phyloP scores from a whole-genome alignment of 805 yeast species.

The Yamadazyma scolyti region DNA sequence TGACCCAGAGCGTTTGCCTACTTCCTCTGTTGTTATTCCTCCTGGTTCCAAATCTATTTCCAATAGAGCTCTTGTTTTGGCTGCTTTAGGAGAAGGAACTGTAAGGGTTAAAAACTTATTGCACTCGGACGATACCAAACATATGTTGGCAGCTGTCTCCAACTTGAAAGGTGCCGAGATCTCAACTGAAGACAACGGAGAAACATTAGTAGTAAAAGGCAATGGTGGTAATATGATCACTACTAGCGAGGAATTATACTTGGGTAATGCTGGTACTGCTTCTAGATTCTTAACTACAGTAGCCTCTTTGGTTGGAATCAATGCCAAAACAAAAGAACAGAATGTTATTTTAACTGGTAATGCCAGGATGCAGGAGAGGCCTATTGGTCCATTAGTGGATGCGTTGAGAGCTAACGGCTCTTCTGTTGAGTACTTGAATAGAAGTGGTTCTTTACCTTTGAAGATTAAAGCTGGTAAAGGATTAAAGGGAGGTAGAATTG shows the following conservation, averaged over 20 bases:
- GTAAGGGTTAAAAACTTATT: conserved; percentile 80
- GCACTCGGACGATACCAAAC: conserved; percentile 95
- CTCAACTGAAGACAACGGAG: conserved; percentile 83
- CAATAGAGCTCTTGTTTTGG: conserved; percentile 87
- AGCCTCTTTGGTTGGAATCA: conserved; percentile 68
- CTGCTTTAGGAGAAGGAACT: conserved; percentile 85
- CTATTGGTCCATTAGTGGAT: conserved; percentile 93
- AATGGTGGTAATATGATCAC: conserved; percentile 78
- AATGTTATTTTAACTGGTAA: conserved; percentile 83
- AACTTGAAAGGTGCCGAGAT: conserved; percentile 79
- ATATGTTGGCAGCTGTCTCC: conserved; percentile 85
- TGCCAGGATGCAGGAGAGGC: conserved; percentile 95
- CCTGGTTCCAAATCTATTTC: conserved; percentile 98
- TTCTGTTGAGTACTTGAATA: conserved; percentile 63
- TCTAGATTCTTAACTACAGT: conserved; percentile 91
- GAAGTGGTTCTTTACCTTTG: conserved; percentile 82
- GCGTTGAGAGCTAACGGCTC: conserved; percentile 84
- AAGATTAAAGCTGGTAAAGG: conserved; percentile 65
- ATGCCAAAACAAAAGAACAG: conserved; percentile 20
- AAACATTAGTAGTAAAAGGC: conserved; percentile 77
- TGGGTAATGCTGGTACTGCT: conserved; percentile 98
- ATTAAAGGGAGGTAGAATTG: conserved; percentile 86
- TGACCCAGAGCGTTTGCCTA: conserved; percentile 26
- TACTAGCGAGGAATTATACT: conserved; percentile 64
- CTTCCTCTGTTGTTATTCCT: conserved; percentile 58